These are phyloP conservation scores for Colletotrichum eleusines DNA, from an alignment of 2,329 filamentous ascomycete genomes.

Conservation along the genomic window DNA sequence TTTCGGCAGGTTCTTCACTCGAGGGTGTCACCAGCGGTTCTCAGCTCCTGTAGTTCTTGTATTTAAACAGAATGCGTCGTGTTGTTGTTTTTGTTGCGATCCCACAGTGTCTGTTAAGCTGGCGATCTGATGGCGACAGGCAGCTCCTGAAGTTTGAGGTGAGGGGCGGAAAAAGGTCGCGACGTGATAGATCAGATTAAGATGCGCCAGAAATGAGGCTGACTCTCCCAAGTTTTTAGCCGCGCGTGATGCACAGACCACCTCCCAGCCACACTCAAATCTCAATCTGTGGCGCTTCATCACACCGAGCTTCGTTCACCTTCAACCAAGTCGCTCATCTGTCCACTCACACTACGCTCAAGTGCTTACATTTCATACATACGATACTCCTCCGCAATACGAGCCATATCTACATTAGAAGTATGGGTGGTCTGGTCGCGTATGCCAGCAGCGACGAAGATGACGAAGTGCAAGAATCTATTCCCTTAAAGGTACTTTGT, in stretches of 20 bases:
- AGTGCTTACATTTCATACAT: not conserved
- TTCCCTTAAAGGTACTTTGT: slow-evolving; percentile 21
- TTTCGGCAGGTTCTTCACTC: slow-evolving; percentile 37
- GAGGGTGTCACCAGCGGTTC: slow-evolving; percentile 26
- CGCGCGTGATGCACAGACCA: not conserved
- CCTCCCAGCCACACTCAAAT: not conserved
- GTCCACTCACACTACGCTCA: not conserved
- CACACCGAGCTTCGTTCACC: not conserved
- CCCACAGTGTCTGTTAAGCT: not conserved
- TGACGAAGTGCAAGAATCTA: slow-evolving; percentile 48
- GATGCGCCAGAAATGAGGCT: slow-evolving; percentile 27
- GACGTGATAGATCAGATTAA: slow-evolving; percentile 32
- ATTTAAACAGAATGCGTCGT: not conserved
- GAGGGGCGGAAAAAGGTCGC: slow-evolving; percentile 38
- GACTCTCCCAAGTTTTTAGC: slow-evolving; percentile 19
- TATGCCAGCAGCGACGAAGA: slow-evolving; percentile 67
- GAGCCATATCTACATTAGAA: not conserved
- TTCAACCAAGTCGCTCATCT: not conserved
- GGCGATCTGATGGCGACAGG: slow-evolving; percentile 18
- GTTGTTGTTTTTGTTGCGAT: slow-evolving; percentile 4
- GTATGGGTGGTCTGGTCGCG: slow-evolving; percentile 60
- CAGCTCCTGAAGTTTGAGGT: slow-evolving; percentile 15
- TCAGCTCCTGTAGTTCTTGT: slow-evolving; percentile 2
- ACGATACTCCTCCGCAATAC: slow-evolving; percentile 42
- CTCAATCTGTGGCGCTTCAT: slow-evolving; percentile 7